Evolutionary conservation across 257 asterid genomes (phyloP), one percentile per base, ranked within the genome.

Genomic region (Jacaranda mimosifolia): DNA sequence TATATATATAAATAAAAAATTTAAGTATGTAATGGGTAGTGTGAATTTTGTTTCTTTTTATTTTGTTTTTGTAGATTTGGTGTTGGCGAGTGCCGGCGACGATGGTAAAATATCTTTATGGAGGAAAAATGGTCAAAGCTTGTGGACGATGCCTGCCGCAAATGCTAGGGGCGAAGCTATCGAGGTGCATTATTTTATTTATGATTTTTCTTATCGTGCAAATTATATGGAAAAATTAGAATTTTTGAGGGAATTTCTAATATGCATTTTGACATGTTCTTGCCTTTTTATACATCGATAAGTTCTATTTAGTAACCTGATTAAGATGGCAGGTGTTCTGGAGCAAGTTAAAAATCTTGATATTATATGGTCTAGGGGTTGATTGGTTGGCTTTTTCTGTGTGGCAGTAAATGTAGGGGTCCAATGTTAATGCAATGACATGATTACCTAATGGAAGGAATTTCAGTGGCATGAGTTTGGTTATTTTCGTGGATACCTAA

Each of bases 31-130:
- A 35, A n/a, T 64, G 11, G 15, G 67, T 51, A 14, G 6, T 62
- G 35, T 55, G 18, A 43, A 35, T 19, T 32, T 40, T 17, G 15
- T 38, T 55, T 63, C 72, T 70, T 42, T 18, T 43, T 39, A 39
- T 6, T 67, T 51, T 18, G 51, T 56, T 55, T 74, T 53, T 72
- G 45, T 64, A 96, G 99, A 93, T 90, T 96, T 91, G 86, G 99
- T 96, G 60, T 85, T 96, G 85, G 98, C 97, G 36, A 89, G 92
- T 82, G 97, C 97, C 21, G 98, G 98, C 5, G 97, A 96, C 52
- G 98, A 93, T 86, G 83, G 88, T 84, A 90, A 80, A 69, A 87
- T 93, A 77, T 90, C 97, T 0, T 21, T 93, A 74, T 96, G 97
- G 97, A 88, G 91, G 82, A 90, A 87, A 81, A 88, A 85, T 68